Evolutionary conservation across 805 yeast genomes (phyloP), one percentile per base, ranked within the genome.

Genomic region (Candida insectalens): DNA sequence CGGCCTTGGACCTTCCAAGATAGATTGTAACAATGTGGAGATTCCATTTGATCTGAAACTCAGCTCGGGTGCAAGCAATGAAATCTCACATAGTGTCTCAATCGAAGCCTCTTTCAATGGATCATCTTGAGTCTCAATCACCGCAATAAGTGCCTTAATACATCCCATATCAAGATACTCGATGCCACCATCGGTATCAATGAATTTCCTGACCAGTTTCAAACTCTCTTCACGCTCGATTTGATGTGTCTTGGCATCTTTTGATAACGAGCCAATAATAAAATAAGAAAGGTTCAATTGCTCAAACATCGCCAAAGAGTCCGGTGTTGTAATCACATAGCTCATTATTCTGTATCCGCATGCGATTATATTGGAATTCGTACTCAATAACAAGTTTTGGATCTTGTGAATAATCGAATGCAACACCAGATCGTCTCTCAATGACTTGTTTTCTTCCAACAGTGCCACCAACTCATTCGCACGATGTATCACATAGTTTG

Each of bases 151-250:
- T 9, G 32, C 32, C 26, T 28, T 33, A 12, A 29, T 22, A 3
- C 17, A 19, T 6, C 29, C 36, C 9, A 22, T 10, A 10, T 34
- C 33, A 0, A 82, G 47, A 43, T 65, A 68, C 16, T 61, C 53
- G 5, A 64, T 56, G 2, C 85, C 89, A 50, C 51, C 59, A 2
- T 64, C 66, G 3, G 74, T 59, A 26, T 68, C 76, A 3, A 82
- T 46, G 37, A 82, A 73, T 21, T 67, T 61, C 19, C 96, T 63
- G 0, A 85, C 57, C 18, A 85, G 59, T 45, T 79, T 81, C 21
- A 89, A 47, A 0, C 94, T 92, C 47, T 87, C 85, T 30, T 75
- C 78, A 39, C 87, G 69, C 46, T 88, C 95, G 2, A 74, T 54
- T 17, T 73, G 67, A 29, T 41, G 29, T 7, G 23, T 12, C 27